Base-by-base conservation (phyloP, 2,329 filamentous ascomycete genomes). In the Ascosphaera apis region DNA sequence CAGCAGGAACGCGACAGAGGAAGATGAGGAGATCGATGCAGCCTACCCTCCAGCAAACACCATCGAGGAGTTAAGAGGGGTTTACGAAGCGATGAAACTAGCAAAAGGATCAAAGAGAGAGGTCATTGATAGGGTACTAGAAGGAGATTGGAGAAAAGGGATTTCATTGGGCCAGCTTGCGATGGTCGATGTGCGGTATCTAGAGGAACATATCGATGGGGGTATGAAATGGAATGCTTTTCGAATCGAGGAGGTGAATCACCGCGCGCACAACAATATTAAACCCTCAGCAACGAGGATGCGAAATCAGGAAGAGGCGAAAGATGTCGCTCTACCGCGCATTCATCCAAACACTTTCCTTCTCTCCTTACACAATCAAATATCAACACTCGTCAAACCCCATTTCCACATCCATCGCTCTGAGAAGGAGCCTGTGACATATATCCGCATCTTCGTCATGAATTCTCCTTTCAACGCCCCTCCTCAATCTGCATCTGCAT, bases 261-360 rank as follows among this genome's bases (percentile, higher is more conserved):
- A n/a, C 19, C 9, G 19, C 19, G 19, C 19, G 9, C 4, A n/a
- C n/a, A n/a, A n/a, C n/a, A n/a, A n/a, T n/a, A n/a, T n/a, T n/a
- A n/a, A n/a, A n/a, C n/a, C n/a, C n/a, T n/a, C n/a, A n/a, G 19
- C 4, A 21, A 21, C 19, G 19, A 21, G 19, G 19, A 21, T 21
- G 19, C 19, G 19, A n/a, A n/a, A n/a, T n/a, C n/a, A n/a, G n/a
- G n/a, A n/a, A n/a, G n/a, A n/a, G n/a, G n/a, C n/a, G n/a, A n/a
- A n/a, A n/a, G 19, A 21, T 9, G 19, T 21, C 39, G 52, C 54
- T 42, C 49, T 67, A 15, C 80, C 81, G 8, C 72, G 76, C 12
- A 80, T 88, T 47, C 79, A 91, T 47, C 76, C 80, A 1, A 71
- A 77, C 3, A 79, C 76, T 0, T 91, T 91, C 51, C 61, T 91